A percentile compares a stretch with the other conserved stretches of the same genome.
Evolutionary conservation across 2,329 filamentous ascomycete genomes (phyloP).

Genomic region (Dactylellina cionopaga): DNA sequence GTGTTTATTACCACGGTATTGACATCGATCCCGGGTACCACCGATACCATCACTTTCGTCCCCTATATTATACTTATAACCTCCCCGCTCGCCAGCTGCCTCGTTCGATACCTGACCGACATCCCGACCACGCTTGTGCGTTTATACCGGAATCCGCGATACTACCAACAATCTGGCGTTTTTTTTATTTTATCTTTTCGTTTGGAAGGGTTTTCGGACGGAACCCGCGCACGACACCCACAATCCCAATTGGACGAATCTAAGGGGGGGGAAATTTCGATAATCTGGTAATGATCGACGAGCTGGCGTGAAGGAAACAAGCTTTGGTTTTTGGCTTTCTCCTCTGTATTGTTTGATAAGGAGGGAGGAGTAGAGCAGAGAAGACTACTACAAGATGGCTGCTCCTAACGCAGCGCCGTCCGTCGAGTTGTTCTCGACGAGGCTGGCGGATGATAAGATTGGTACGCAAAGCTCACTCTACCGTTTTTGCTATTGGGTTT

Average conservation of each 20-base stretch:
- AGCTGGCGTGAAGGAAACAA: no score
- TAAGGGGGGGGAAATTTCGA: no score
- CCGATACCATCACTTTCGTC: constrained; percentile 16
- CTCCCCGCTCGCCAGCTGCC: no score
- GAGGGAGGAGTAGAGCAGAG: background rate
- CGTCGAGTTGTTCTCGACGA: constrained; percentile 52
- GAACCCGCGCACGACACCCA: background rate
- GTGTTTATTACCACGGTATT: constrained; percentile 27
- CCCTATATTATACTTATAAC: no score
- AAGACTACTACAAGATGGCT: constrained; percentile 29
- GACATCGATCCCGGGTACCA: constrained; percentile 6
- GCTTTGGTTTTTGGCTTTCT: no score
- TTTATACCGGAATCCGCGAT: background rate
- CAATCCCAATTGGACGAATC: no score
- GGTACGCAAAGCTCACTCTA: no score
- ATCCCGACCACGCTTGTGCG: no score
- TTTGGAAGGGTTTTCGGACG: background rate
- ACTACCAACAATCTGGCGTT: background rate
- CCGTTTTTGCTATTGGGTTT: background rate
- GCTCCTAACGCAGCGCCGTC: constrained; percentile 40
- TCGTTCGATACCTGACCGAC: no score
- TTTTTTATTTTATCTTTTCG: no score
- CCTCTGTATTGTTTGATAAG: no score
- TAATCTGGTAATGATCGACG: no score
- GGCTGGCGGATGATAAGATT: constrained; percentile 52